A percentile compares a stretch with the other conserved stretches of the same genome.
These are phyloP conservation scores for Zelopaecilomyces penicillatus DNA, from an alignment of 2,329 filamentous ascomycete genomes.

Conservation along the genomic window DNA sequence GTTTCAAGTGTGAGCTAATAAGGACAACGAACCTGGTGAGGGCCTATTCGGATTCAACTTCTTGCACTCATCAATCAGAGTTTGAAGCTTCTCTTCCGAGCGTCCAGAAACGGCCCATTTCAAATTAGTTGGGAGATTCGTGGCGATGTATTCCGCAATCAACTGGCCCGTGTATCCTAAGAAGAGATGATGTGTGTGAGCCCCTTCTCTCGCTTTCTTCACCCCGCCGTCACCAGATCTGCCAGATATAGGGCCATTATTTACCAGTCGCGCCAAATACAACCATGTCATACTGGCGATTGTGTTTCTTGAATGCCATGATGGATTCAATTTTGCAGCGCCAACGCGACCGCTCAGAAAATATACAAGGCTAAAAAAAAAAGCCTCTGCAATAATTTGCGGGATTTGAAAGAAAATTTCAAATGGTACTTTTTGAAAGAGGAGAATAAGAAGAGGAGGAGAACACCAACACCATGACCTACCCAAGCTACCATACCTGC, in stretches of 20 bases:
- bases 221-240: not conserved
- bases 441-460: too few relatives aligned
- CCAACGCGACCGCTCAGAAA: too few relatives aligned
- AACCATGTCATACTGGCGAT: slow-evolving; percentile 48
- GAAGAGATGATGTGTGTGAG: not conserved
- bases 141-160: slow-evolving; percentile 66
- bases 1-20: not conserved
- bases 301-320: slow-evolving; percentile 43
- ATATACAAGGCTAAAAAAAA: too few relatives aligned
- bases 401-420: too few relatives aligned
- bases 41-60: slow-evolving; percentile 58
- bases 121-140: slow-evolving; percentile 62
- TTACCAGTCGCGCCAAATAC: slow-evolving; percentile 51
- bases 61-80: slow-evolving; percentile 58
- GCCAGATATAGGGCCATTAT: slow-evolving; percentile 3
- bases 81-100: slow-evolving; percentile 65
- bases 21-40: slow-evolving; percentile 51
- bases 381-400: too few relatives aligned
- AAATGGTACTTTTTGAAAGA: too few relatives aligned
- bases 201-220: not conserved
- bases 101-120: slow-evolving; percentile 86
- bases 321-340: not conserved
- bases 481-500: too few relatives aligned
- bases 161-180: slow-evolving; percentile 75
- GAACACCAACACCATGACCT: too few relatives aligned